Percentiles rank a stretch among this genome's conserved stretches.
phyloP scores from a whole-genome alignment of 2,329 filamentous ascomycete species.

The Venturia nashicola region DNA sequence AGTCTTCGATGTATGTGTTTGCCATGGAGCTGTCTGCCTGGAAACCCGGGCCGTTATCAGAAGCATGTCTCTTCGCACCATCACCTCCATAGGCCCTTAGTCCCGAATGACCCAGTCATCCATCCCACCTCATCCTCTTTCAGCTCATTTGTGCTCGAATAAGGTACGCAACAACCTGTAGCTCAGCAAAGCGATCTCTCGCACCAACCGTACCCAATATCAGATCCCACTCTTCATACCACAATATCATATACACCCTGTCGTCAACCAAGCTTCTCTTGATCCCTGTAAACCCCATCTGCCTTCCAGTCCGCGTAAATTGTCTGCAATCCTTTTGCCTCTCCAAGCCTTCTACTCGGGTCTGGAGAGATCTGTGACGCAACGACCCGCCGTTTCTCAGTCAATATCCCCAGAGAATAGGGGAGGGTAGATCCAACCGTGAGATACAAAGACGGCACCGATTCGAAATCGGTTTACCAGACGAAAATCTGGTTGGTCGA shows the following conservation, averaged over 20 bases:
- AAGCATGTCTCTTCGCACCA: background rate
- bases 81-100: slow-evolving; percentile 21
- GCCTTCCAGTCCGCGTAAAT: slow-evolving; percentile 24
- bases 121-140: slow-evolving; percentile 20
- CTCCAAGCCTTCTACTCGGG: slow-evolving; percentile 15
- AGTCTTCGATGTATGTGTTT: slow-evolving; percentile 14
- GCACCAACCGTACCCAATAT: slow-evolving; percentile 18
- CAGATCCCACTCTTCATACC: background rate
- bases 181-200: slow-evolving; percentile 27
- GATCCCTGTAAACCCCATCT: slow-evolving; percentile 18
- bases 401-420: background rate
- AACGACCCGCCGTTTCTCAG: background rate
- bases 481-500: background rate
- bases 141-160: slow-evolving; percentile 14
- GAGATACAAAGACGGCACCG: background rate
- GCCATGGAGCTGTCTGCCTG: background rate
- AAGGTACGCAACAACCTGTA: slow-evolving; percentile 25
- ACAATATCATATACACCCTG: slow-evolving; percentile 3
- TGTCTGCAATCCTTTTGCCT: slow-evolving; percentile 23
- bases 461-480: background rate
- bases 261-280: slow-evolving; percentile 20
- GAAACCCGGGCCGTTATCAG: background rate
- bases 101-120: slow-evolving; percentile 25
- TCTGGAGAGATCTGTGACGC: background rate
- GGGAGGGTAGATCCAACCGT: background rate